phyloP scores from a whole-genome alignment of 2,329 filamentous ascomycete species.

The Scedosporium dehoogii region DNA sequence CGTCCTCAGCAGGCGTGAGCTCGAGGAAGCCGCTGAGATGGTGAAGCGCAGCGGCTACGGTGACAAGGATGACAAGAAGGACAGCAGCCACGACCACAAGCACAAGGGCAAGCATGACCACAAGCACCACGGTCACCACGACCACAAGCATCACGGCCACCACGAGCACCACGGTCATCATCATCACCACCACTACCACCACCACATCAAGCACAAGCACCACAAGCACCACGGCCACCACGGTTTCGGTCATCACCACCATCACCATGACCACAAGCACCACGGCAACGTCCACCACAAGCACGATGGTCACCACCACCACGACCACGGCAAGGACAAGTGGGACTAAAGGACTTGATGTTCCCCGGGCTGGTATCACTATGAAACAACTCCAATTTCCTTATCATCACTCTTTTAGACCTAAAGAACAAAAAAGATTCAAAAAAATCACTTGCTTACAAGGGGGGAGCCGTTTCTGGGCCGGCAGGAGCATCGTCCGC shows the following conservation, averaged over 20 bases:
- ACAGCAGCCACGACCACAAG: neutral
- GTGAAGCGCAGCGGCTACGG: neutral
- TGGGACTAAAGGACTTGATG: neutral
- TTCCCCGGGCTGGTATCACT: neutral
- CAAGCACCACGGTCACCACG: neutral
- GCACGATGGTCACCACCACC: neutral
- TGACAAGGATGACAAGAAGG: neutral
- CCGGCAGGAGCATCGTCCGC: neutral
- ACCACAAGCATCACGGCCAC: neutral
- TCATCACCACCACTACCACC: conserved; percentile 1
- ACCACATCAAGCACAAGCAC: conserved; percentile 5
- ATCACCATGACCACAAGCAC: neutral
- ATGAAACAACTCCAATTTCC: neutral
- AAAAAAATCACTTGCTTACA: neutral
- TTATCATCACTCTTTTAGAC: neutral
- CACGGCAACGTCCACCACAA: neutral
- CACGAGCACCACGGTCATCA: neutral
- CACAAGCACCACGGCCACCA: neutral
- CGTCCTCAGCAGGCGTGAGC: neutral
- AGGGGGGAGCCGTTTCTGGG: neutral
- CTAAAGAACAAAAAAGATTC: neutral
- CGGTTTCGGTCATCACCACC: neutral
- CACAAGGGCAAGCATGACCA: conserved; percentile 1
- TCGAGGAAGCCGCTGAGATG: neutral
- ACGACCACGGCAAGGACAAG: neutral